Evolutionary conservation across 1,284 basidiomycete species (phyloP).

Genomic region (Schizophyllum amplum): DNA sequence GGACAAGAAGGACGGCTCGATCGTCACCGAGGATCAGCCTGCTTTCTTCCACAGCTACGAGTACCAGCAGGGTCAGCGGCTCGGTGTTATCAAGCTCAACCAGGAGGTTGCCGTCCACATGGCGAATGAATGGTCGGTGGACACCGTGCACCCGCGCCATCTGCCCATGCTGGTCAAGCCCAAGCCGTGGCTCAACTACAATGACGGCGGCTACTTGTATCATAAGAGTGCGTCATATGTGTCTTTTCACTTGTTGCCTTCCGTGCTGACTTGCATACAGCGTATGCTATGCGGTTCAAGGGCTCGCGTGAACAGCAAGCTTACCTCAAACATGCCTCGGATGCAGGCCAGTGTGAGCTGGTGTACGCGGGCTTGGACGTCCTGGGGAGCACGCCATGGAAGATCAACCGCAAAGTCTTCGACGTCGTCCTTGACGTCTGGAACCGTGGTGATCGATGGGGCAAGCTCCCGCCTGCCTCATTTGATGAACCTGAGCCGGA

Average conservation of each 20-base stretch:
- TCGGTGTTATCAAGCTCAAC: slow-evolving; percentile 89
- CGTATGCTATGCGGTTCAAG: slow-evolving; percentile 86
- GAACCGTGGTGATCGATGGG: slow-evolving; percentile 75
- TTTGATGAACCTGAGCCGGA: slow-evolving; percentile 59
- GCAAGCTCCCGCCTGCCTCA: slow-evolving; percentile 68
- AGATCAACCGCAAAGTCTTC: slow-evolving; percentile 61
- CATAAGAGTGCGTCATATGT: slow-evolving; percentile 50
- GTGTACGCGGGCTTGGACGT: slow-evolving; percentile 89
- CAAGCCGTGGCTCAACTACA: slow-evolving; percentile 76
- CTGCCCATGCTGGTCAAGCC: slow-evolving; percentile 95
- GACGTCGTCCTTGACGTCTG: slow-evolving; percentile 58
- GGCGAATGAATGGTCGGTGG: slow-evolving; percentile 66
- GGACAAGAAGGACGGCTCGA: slow-evolving; percentile 39
- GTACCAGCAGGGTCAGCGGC: slow-evolving; percentile 85
- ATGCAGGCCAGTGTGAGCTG: slow-evolving; percentile 72
- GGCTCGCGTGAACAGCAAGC: slow-evolving; percentile 82
- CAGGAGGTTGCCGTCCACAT: slow-evolving; percentile 73
- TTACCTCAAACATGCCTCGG: slow-evolving; percentile 75
- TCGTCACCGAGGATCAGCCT: slow-evolving; percentile 71
- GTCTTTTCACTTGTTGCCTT: neutral
- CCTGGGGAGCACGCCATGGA: slow-evolving; percentile 88
- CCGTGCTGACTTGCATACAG: slow-evolving; percentile 27
- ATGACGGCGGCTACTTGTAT: slow-evolving; percentile 81
- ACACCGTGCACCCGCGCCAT: slow-evolving; percentile 85
- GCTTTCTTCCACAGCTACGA: slow-evolving; percentile 94